Evolutionary conservation across 805 yeast species (phyloP).

Genomic region (Spathaspora passalidarum): DNA sequence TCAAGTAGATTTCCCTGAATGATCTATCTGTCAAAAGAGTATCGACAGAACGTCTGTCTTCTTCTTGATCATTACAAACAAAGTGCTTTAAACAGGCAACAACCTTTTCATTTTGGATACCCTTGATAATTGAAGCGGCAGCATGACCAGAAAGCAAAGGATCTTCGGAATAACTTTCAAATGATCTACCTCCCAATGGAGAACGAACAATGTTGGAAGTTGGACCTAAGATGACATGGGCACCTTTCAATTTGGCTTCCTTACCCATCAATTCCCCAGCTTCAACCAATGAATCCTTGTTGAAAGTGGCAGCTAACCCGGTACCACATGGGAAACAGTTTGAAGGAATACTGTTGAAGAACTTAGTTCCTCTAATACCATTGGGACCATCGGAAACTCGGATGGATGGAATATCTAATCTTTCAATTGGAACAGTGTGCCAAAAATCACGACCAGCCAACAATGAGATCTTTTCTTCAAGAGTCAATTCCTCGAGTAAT

Average conservation of each 20-base stretch:
- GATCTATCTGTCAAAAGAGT: conserved; percentile 55
- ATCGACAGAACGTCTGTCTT: conserved; percentile 26
- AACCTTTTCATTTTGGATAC: conserved; percentile 25
- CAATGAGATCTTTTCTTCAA: conserved; percentile 33
- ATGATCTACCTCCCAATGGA: conserved; percentile 34
- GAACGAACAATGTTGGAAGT: conserved; percentile 33
- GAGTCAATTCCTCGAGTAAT: conserved; percentile 27
- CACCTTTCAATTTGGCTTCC: conserved; percentile 30
- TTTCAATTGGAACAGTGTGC: conserved; percentile 43
- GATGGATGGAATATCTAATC: conserved; percentile 44
- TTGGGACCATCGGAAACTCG: conserved; percentile 40
- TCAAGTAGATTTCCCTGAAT: conserved; percentile 59
- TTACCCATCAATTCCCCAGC: conserved; percentile 31
- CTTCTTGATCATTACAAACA: conserved; percentile 31
- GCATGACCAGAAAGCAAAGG: conserved; percentile 28
- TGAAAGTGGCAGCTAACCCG: conserved; percentile 29
- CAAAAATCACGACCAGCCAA: conserved; percentile 48
- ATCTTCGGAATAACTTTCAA: conserved; percentile 32
- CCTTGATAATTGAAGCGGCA: conserved; percentile 22
- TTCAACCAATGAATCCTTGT: conserved; percentile 21
- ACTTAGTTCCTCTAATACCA: conserved; percentile 30
- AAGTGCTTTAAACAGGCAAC: conserved; percentile 33
- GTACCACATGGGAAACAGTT: conserved; percentile 36
- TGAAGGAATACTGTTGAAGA: conserved; percentile 25
- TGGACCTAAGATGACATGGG: conserved; percentile 30